These are phyloP conservation scores for Letharia columbiana DNA, from an alignment of 495 filamentous ascomycete genomes.

Conservation along the genomic window DNA sequence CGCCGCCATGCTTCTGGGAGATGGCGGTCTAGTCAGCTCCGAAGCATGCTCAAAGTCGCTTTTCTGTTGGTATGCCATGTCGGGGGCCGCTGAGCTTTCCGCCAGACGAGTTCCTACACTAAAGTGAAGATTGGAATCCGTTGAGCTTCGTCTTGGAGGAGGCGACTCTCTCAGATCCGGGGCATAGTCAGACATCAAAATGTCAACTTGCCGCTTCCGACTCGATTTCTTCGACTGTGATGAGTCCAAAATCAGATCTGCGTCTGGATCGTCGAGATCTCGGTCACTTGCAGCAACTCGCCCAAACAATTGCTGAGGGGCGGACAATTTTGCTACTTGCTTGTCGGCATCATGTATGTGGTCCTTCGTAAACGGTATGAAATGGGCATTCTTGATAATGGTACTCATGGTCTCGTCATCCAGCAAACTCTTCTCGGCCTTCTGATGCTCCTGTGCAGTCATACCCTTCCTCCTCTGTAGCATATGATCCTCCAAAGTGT, in stretches of 20 bases:
- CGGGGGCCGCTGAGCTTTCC: background rate
- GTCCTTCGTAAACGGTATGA: constrained; percentile 47
- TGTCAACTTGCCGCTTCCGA: background rate
- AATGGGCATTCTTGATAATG: constrained; percentile 66
- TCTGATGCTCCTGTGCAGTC: constrained; percentile 63
- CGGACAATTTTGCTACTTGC: constrained; percentile 49
- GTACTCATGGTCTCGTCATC: constrained; percentile 69
- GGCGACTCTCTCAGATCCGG: background rate
- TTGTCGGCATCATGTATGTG: constrained; percentile 35
- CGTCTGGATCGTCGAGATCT: constrained; percentile 19
- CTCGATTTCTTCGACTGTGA: constrained; percentile 2
- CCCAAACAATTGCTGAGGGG: constrained; percentile 53
- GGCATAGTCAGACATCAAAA: background rate
- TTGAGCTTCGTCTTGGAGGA: background rate
- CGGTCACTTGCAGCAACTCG: constrained; percentile 19
- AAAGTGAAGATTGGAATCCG: background rate
- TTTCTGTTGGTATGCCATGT: background rate
- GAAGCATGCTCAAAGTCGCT: background rate
- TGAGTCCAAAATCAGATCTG: constrained; percentile 21
- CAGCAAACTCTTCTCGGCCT: constrained; percentile 56
- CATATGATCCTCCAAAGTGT: constrained; percentile 81
- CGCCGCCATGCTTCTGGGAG: background rate
- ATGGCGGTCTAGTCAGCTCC: background rate
- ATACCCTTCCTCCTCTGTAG: constrained; percentile 64
- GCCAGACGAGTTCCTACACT: background rate